Evolutionary conservation across 768 basidiomycete species (phyloP).

Genomic region (Rhodotorula graminis): DNA sequence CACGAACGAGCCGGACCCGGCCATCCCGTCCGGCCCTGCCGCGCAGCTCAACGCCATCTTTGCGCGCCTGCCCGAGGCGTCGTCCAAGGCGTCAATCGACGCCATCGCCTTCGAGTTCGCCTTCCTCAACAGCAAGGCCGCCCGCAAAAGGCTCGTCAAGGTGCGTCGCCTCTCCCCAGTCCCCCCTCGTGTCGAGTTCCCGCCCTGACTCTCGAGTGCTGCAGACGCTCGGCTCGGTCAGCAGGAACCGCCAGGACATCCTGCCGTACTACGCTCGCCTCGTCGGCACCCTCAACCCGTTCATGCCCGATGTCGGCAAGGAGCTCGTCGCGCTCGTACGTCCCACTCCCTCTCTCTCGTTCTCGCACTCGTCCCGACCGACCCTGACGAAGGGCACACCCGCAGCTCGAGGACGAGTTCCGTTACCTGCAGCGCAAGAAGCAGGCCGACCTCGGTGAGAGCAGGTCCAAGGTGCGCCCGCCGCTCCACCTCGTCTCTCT

Average conservation of each 20-base stretch:
- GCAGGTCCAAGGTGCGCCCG: constrained; percentile 66
- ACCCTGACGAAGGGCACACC: constrained; percentile 52
- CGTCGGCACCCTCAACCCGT: constrained; percentile 77
- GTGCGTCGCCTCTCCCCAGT: constrained; percentile 48
- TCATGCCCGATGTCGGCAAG: constrained; percentile 86
- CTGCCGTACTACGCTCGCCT: constrained; percentile 88
- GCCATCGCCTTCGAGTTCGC: constrained; percentile 94
- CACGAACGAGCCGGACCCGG: constrained; percentile 49
- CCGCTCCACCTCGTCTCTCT: neutral
- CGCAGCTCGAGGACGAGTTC: constrained; percentile 81
- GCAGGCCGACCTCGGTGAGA: constrained; percentile 80
- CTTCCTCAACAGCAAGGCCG: constrained; percentile 92
- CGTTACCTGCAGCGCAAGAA: constrained; percentile 91
- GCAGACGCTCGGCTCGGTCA: constrained; percentile 74
- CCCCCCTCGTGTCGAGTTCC: neutral
- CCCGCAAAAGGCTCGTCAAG: constrained; percentile 82
- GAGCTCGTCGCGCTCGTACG: constrained; percentile 63
- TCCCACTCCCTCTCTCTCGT: neutral
- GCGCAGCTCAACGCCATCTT: constrained; percentile 86
- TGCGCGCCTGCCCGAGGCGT: constrained; percentile 87
- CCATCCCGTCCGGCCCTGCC: constrained; percentile 78
- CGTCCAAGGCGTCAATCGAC: constrained; percentile 80
- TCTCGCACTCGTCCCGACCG: neutral
- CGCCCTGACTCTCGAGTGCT: constrained; percentile 3
- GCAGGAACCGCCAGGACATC: constrained; percentile 81